Percentiles rank a stretch among this genome's conserved stretches.
phyloP scores from a whole-genome alignment of 2,329 filamentous ascomycete genomes.

The Neopestalotiopsis sp. region DNA sequence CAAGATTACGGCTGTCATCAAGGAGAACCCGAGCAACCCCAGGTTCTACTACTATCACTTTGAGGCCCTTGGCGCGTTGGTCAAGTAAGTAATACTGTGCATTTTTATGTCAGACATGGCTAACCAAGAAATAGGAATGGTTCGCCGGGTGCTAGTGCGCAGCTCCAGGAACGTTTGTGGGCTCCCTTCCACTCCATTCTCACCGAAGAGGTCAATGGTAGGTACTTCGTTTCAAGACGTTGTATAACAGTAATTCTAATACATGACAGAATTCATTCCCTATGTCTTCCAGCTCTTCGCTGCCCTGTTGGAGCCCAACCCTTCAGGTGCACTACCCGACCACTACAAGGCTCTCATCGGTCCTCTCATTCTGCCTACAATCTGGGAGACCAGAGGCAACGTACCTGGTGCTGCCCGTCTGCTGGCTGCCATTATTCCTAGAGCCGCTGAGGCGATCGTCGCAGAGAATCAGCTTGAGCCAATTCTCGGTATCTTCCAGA shows the following conservation, averaged over 20 bases:
- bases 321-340: conserved; percentile 75
- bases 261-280: conserved; percentile 79
- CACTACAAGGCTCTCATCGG: conserved; percentile 81
- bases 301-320: conserved; percentile 85
- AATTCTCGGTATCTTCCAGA: conserved; percentile 95
- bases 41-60: conserved; percentile 99
- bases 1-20: conserved; percentile 89
- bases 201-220: conserved; percentile 79
- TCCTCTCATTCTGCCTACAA: conserved; percentile 77
- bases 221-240: conserved; percentile 25
- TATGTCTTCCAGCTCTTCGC: conserved; percentile 97
- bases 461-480: conserved; percentile 83
- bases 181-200: conserved; percentile 82
- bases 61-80: conserved; percentile 88
- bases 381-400: conserved; percentile 94
- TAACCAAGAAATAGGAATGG: conserved; percentile 56
- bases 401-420: conserved; percentile 89
- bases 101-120: not conserved
- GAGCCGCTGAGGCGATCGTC: conserved; percentile 74
- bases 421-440: conserved; percentile 81
- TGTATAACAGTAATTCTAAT: conserved; percentile 34
- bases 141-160: conserved; percentile 67
- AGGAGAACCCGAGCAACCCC: conserved; percentile 94
- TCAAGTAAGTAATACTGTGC: conserved; percentile 57
- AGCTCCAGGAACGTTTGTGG: conserved; percentile 83